Evolutionary conservation across 257 asterid species (phyloP).

Genomic region (Nicotiana tomentosiformis): DNA sequence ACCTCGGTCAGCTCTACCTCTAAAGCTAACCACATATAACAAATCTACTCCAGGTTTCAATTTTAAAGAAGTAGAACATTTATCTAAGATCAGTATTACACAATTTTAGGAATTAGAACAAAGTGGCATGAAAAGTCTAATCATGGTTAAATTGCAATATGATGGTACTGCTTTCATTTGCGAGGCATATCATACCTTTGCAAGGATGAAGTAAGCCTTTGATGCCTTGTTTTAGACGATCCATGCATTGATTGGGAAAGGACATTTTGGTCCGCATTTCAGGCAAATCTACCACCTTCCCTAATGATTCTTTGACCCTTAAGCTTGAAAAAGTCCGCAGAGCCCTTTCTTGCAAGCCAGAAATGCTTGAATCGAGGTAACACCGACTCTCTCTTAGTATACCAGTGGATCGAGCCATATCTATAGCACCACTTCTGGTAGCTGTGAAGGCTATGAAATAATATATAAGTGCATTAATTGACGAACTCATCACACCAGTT

Average conservation of each 20-base stretch:
- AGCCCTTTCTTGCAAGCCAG: constrained; percentile 24
- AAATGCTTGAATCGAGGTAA: constrained; percentile 25
- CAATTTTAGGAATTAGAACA: not conserved
- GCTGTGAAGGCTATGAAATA: constrained; percentile 36
- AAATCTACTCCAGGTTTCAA: not conserved
- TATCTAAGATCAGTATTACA: not conserved
- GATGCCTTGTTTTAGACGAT: constrained; percentile 34
- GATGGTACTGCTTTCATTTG: not conserved
- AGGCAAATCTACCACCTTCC: constrained; percentile 28
- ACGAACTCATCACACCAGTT: not conserved
- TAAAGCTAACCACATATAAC: too few relatives aligned
- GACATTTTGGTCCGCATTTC: constrained; percentile 31
- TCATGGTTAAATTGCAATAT: not conserved
- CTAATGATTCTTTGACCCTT: constrained; percentile 19
- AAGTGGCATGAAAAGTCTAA: not conserved
- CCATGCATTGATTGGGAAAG: constrained; percentile 25
- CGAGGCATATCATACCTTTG: constrained; percentile 33
- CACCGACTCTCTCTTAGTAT: constrained; percentile 32
- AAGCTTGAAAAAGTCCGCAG: constrained; percentile 24
- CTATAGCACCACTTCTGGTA: constrained; percentile 38
- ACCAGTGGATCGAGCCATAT: constrained; percentile 34
- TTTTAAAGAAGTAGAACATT: not conserved
- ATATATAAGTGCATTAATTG: not conserved
- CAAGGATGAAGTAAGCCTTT: constrained; percentile 29
- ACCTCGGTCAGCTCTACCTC: too few relatives aligned